A percentile compares a stretch with the other conserved stretches of the same genome.
Conservation (phyloP, 2,329 filamentous ascomycete genomes). For the Penicillium crustosum region DNA sequence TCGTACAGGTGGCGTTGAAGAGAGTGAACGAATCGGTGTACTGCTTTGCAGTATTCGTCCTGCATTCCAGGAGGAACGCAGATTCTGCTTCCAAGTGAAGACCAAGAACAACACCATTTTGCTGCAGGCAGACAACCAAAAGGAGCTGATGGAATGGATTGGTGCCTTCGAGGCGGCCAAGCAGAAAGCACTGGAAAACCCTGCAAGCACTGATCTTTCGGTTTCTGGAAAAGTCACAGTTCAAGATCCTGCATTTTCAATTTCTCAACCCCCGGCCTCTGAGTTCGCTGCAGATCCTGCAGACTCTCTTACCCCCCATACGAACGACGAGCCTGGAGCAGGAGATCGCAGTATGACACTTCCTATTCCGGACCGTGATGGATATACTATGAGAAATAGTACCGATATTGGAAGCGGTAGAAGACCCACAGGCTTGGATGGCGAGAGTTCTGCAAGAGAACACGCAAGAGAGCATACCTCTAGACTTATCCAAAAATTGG, state of each 20-base stretch:
- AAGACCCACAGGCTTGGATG: slow-evolving; percentile 52
- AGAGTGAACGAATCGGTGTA: slow-evolving; percentile 94
- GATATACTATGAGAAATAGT: slow-evolving; percentile 62
- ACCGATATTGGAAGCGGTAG: slow-evolving; percentile 62
- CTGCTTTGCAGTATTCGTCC: slow-evolving; percentile 90
- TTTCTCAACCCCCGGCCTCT: slow-evolving; percentile 80
- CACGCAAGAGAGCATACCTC: slow-evolving; percentile 76
- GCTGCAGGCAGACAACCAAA: slow-evolving; percentile 89
- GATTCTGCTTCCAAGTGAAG: slow-evolving; percentile 98
- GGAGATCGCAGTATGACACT: slow-evolving; percentile 66
- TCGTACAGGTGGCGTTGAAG: slow-evolving; percentile 79
- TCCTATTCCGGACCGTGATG: slow-evolving; percentile 63
- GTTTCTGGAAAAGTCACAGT: slow-evolving; percentile 45
- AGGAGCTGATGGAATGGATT: slow-evolving; percentile 91
- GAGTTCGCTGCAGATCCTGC: slow-evolving; percentile 83
- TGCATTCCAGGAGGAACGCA: slow-evolving; percentile 84
- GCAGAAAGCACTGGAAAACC: slow-evolving; percentile 81
- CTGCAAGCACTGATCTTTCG: slow-evolving; percentile 52
- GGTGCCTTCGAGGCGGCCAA: slow-evolving; percentile 92
- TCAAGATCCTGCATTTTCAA: slow-evolving; percentile 78
- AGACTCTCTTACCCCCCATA: slow-evolving; percentile 61
- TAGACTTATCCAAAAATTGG: slow-evolving; percentile 88
- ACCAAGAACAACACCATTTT: slow-evolving; percentile 90
- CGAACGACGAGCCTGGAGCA: slow-evolving; percentile 55
- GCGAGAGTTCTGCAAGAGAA: slow-evolving; percentile 67